phyloP scores from a whole-genome alignment of 352 stramenopile genomes.

The Phytopythium aichiense region DNA sequence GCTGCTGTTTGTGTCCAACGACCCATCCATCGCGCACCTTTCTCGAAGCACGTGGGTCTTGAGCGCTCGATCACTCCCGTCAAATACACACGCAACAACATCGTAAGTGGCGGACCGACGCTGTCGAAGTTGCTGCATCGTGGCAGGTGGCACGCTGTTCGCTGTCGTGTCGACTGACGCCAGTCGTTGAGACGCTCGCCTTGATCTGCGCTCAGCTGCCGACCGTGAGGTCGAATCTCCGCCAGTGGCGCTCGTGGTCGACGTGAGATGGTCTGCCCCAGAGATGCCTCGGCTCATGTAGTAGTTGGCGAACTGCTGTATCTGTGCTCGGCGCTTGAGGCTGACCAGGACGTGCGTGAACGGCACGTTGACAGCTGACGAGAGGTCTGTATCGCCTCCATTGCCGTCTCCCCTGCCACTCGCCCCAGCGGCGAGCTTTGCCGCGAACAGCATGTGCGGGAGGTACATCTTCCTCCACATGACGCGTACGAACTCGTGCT shows the following conservation, averaged over 20 bases:
- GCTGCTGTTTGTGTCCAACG: background rate
- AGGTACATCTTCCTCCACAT: conserved; percentile 71
- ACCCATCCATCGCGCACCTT: conserved; percentile 11
- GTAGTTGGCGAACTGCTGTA: conserved; percentile 67
- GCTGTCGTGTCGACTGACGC: background rate
- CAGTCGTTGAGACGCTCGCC: background rate
- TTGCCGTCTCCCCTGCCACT: background rate
- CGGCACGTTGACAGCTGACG: conserved; percentile 37
- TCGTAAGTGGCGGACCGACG: conserved; percentile 18
- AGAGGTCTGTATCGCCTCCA: background rate
- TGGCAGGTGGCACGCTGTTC: background rate
- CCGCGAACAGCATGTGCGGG: conserved; percentile 32
- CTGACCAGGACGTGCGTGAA: conserved; percentile 66
- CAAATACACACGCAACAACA: conserved; percentile 34
- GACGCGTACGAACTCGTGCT: conserved; percentile 57
- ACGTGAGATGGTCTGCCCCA: conserved; percentile 39
- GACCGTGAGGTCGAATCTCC: background rate
- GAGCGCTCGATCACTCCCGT: conserved; percentile 18
- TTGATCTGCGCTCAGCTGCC: background rate
- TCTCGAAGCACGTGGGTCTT: conserved; percentile 11
- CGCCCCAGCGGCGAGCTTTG: conserved; percentile 8
- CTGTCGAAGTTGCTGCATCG: conserved; percentile 11
- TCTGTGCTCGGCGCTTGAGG: conserved; percentile 59
- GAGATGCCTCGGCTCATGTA: conserved; percentile 66
- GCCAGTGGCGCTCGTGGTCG: background rate